A percentile compares a stretch with the other conserved stretches of the same genome.
Conservation (phyloP, 768 basidiomycete species). For the Boletus speciosus region DNA sequence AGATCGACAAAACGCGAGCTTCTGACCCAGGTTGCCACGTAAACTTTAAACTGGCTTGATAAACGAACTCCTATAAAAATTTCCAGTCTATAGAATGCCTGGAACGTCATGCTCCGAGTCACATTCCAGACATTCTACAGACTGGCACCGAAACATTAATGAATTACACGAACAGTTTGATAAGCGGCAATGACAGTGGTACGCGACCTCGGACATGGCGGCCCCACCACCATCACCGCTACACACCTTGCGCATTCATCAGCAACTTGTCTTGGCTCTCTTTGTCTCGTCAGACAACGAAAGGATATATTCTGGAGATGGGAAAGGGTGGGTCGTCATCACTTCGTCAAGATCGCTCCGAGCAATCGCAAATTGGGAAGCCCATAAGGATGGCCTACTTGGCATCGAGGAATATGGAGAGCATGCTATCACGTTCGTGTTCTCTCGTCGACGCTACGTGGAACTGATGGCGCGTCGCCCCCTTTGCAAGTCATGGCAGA, state of each 20-base stretch:
- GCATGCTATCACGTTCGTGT: slow-evolving; percentile 71
- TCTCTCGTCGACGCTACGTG: neutral
- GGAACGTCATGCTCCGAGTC: too few species aligned
- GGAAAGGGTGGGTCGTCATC: slow-evolving; percentile 69
- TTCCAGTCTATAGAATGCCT: too few species aligned
- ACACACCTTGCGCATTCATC: slow-evolving; percentile 75
- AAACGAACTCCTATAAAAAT: too few species aligned
- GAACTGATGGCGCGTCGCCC: neutral
- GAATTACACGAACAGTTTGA: neutral
- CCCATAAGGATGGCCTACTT: slow-evolving; percentile 75
- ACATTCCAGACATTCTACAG: too few species aligned
- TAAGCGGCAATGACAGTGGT: neutral
- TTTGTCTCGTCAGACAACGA: slow-evolving; percentile 70
- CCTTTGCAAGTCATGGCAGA: slow-evolving; percentile 55
- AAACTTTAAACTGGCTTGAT: too few species aligned
- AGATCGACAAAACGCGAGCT: too few species aligned
- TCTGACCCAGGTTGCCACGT: too few species aligned
- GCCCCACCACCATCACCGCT: slow-evolving; percentile 52
- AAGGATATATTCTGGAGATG: slow-evolving; percentile 83
- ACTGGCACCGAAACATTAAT: too few species aligned
- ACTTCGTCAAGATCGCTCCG: slow-evolving; percentile 76
- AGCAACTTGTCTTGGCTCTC: slow-evolving; percentile 56
- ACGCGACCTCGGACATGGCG: neutral
- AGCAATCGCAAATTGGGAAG: slow-evolving; percentile 69
- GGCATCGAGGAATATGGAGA: slow-evolving; percentile 73